Percentiles rank a stretch among this genome's conserved stretches.
These are phyloP conservation scores for Elaeis guineensis DNA, from an alignment of 176 grass and related monocot genomes.

Conservation along the genomic window DNA sequence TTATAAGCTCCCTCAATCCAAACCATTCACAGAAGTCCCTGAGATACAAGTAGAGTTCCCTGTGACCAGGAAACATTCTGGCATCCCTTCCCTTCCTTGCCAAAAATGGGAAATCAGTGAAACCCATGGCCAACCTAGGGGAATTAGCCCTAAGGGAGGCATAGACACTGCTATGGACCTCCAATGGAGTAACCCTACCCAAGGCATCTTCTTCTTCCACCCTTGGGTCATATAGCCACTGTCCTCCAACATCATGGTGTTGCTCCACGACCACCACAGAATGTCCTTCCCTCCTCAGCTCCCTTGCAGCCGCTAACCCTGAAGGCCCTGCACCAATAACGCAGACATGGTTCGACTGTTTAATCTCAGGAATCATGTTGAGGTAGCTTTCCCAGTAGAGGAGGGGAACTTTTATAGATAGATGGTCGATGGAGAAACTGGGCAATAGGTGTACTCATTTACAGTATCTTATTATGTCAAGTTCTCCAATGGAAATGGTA, in stretches of 20 bases:
- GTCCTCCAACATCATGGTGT: conserved; percentile 25
- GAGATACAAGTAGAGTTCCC: conserved; percentile 27
- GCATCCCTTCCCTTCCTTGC: conserved; percentile 4
- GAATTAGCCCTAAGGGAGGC: conserved; percentile 15
- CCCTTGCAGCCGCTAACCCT: conserved; percentile 21
- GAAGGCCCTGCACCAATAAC: conserved; percentile 32
- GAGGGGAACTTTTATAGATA: too few species aligned
- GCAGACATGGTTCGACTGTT: conserved; percentile 23
- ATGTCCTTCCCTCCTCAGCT: conserved; percentile 37
- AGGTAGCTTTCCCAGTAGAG: too few species aligned
- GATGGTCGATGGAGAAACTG: too few species aligned
- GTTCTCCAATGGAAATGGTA: too few species aligned
- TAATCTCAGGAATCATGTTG: too few species aligned
- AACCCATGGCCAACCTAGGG: not conserved
- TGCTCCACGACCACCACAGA: conserved; percentile 35
- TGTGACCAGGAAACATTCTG: conserved; percentile 21
- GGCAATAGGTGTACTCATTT: too few species aligned
- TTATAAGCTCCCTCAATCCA: conserved; percentile 25
- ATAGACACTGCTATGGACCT: conserved; percentile 23
- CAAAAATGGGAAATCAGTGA: conserved; percentile 33
- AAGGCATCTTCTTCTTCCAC: conserved; percentile 6
- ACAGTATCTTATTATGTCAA: too few species aligned
- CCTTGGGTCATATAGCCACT: conserved; percentile 32
- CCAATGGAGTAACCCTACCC: not conserved
- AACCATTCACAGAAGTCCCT: conserved; percentile 24